Evolutionary conservation across 805 yeast species (phyloP), one percentile per base, ranked within the genome.

Genomic region (Candida ulmi): DNA sequence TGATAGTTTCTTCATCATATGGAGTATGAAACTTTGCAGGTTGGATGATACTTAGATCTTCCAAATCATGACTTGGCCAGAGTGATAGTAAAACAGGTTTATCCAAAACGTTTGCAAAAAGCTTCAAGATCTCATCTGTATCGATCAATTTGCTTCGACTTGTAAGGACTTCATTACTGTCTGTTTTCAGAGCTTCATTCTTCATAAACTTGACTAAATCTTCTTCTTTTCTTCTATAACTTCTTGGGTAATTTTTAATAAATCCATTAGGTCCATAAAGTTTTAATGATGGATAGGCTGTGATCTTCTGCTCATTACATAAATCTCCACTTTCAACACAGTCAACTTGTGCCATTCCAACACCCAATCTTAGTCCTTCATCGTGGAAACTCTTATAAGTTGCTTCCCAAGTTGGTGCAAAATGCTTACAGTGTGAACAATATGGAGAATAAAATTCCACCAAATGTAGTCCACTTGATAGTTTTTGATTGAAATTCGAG

Each of bases 391-490:
- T 57, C 18, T 65, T 51, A 63, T 77, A 85, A 0, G 91, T 73
- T 40, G 72, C 67, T 42, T 78, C 73, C 97, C 98, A 93, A 8
- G 65, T 70, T 2, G 99, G 98, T 2, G 86, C 93, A 38, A 93
- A 63, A 8, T 64, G 68, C 45, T 66, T 72, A 63, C 99, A 93
- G 61, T 91, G 98, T 8, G 66, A 58, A 58, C 99, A 93, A 53
- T 81, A 81, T 0, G 99, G 99, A 25, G 96, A 87, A 57, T 63
- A 93, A 62, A 88, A 90, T 62, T 91, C 96, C 26, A 91, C 80
- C 54, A 91, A 71, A 52, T 88, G 82, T 17, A 80, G 62, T 3
- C 83, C 83, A 9, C 68, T 61, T 16, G 66, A 55, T n/a, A 77
- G 54, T 28, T 65, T 62, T 11, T 58, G 43, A 38, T 76, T 78